Evolutionary conservation across 176 grass and related monocot genomes (phyloP).

Genomic region (barley (Hordeum vulgare)): MorexV3_pseudomolecules_assembly NC_058522.1:500427253-500427752

Average conservation of each 20-base stretch:
- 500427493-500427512: not conserved
- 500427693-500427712: not conserved
- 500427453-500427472: not conserved
- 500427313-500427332: not conserved
- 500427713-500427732: not conserved
- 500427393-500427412: not conserved
- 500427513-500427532: constrained; percentile 5
- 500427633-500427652: not conserved
- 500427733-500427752: not conserved
- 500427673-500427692: no score
- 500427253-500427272: not conserved
- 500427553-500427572: not conserved
- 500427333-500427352: not conserved
- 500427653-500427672: not conserved
- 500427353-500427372: not conserved
- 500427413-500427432: not conserved
- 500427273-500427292: not conserved
- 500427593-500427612: not conserved
- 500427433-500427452: not conserved
- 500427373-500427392: not conserved
- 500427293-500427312: not conserved
- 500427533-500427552: not conserved
- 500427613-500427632: not conserved
- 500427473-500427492: not conserved
- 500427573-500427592: not conserved